Evolutionary conservation across 129 eudicot species (phyloP), one percentile per base, ranked within the genome.

Genomic region (Flaveria sonorensis): DNA sequence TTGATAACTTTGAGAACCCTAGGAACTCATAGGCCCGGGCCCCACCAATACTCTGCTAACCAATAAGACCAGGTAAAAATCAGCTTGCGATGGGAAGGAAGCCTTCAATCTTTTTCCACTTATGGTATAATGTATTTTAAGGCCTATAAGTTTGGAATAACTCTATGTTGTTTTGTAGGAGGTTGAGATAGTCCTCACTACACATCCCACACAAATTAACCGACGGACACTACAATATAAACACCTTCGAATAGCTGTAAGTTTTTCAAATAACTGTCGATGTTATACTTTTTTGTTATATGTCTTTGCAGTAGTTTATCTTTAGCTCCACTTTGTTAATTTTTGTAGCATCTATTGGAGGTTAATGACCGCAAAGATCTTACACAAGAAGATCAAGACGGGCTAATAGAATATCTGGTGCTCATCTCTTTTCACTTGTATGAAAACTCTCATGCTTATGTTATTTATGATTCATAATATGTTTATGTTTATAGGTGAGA

Each of bases 121-220:
- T 47, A 47, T 47, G 32, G 52, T 47, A 10, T 47, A 47, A 46
- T 46, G 52, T 47, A 46, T 47, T 47, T 11, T 47, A 47, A 47
- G 52, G 12, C 52, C 16, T 47, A 47, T 14, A 8, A 10, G 1
- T 56, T n/a, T 47, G 68, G 46, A 64, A 59, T 20, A 30, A 42
- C 32, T 39, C 55, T 71, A 15, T 16, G 21, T 56, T 77, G 40
- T 13, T 36, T 48, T 82, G 60, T 69, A 93, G 98, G 93, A 53
- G 72, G 97, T 93, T 73, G 98, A 93, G 81, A 93, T 93, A 75
- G 98, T 93, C 66, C 96, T 93, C 75, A 93, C 98, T 70, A 96
- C 98, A 69, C 98, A 93, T 81, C 98, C 98, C 70, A 93, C 98
- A n/a, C 98, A 93, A 80, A 93, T 93, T 43, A 93, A 93, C 77